Evolutionary conservation across 768 basidiomycete species (phyloP), one percentile per base, ranked within the genome.

Genomic region (Leccinum broughii): DNA sequence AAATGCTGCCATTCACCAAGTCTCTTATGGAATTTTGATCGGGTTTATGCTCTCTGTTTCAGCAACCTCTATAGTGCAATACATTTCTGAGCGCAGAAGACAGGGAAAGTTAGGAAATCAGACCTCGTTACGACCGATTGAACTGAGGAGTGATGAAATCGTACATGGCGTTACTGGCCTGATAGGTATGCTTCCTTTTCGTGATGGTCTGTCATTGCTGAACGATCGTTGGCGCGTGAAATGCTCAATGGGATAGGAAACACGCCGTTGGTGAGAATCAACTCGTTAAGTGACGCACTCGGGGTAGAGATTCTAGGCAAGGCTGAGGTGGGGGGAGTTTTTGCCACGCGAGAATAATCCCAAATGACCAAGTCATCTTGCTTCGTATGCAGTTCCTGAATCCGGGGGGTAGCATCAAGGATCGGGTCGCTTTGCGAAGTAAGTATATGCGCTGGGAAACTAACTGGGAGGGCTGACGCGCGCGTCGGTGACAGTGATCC

Each of bases 361-460:
- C 6, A 3, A 32, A 13, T 28, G 46, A 20, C 49, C 26, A 34
- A 60, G 11, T 44, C 41, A n/a, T 44, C 39, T 55, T 8, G 64
- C 93, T 88, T 94, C 86, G 28, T 46, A 20, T 48, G 10, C 66
- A 98, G 93, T 99, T 89, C 70, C 72, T 98, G 61, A 99, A 99
- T 74, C 96, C 97, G 1, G 96, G 96, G 26, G 97, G 97, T 44
- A 98, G 95, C 56, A 91, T 98, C 54, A 99, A 99, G 73, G 97
- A 99, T 73, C 85, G 97, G 32, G 96, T 98, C n/a, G 96, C 95
- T 0, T 73, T 98, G 61, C 84, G 87, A 73, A 93, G 95, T 97
- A 68, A n/a, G 13, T 22, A 50, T 60, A 52, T 53, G 37, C 61
- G 44, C 52, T 32, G 48, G 20, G 1, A 15, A 1, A 4, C 3